Evolutionary conservation across 371 early-diverging fungal species (phyloP).

Genomic region (Circinella umbellata): DNA sequence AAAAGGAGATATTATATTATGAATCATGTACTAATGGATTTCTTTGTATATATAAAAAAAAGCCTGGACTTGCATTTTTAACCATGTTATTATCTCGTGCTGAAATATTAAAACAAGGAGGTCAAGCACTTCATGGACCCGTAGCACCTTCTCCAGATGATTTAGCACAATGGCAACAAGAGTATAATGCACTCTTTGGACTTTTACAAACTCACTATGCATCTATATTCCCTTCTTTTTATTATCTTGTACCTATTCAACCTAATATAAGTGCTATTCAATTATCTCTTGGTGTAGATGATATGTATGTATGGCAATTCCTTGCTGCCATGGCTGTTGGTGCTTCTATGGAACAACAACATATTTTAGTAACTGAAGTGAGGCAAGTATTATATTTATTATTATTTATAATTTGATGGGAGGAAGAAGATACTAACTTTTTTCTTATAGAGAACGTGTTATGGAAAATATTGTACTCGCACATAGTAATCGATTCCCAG

Average conservation of each 20-base stretch:
- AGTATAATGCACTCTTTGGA: conserved; percentile 80
- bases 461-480: conserved; percentile 80
- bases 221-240: conserved; percentile 72
- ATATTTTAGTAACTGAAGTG: conserved; percentile 88
- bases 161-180: conserved; percentile 70
- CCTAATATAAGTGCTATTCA: conserved; percentile 51
- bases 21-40: no score
- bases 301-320: conserved; percentile 98
- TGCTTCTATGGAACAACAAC: conserved; percentile 93
- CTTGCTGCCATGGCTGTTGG: conserved; percentile 94
- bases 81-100: conserved; percentile 91
- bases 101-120: conserved; percentile 85
- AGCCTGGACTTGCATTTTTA: conserved; percentile 86
- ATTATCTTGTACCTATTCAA: conserved; percentile 50
- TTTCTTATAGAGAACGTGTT: conserved; percentile 71
- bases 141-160: conserved; percentile 67
- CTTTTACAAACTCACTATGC: conserved; percentile 79
- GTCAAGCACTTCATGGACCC: conserved; percentile 60
- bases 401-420: neutral
- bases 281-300: conserved; percentile 64
- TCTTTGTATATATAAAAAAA: neutral
- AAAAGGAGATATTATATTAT: no score
- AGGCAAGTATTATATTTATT: conserved; percentile 39
- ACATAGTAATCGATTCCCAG: conserved; percentile 61
- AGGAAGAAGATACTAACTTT: neutral